These are phyloP conservation scores for Neurospora sp. DNA, from an alignment of 495 filamentous ascomycete genomes.

Conservation along the genomic window DNA sequence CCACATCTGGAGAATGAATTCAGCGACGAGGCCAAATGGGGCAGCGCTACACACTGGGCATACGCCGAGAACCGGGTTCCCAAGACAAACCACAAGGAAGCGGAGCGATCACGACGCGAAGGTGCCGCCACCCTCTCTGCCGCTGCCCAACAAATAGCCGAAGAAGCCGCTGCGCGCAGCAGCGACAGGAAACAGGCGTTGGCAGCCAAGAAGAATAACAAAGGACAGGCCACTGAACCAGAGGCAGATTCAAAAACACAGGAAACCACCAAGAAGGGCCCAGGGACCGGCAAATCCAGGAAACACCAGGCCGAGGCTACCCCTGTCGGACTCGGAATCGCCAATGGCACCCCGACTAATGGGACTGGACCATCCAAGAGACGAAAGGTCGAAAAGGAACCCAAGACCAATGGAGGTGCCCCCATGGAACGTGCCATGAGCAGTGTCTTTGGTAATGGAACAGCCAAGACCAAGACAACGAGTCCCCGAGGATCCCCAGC, in stretches of 20 bases:
- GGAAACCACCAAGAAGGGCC: conserved; percentile 48
- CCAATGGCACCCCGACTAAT: conserved; percentile 29
- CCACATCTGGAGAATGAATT: conserved; percentile 78
- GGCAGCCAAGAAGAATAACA: conserved; percentile 57
- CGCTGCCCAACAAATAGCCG: conserved; percentile 61
- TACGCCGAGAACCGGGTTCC: conserved; percentile 77
- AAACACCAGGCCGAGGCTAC: conserved; percentile 46
- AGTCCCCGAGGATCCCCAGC: conserved; percentile 54
- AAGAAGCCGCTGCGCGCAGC: conserved; percentile 68
- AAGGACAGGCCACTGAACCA: conserved; percentile 36
- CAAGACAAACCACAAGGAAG: conserved; percentile 43
- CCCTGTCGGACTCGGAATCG: conserved; percentile 46
- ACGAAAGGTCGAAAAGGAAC: conserved; percentile 64
- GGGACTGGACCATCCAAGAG: conserved; percentile 54
- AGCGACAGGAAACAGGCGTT: conserved; percentile 73
- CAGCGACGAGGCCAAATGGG: conserved; percentile 86
- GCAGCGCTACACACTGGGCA: conserved; percentile 89
- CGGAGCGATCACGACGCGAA: conserved; percentile 67
- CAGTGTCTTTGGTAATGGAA: conserved; percentile 40
- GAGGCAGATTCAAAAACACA: conserved; percentile 44
- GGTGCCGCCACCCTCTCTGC: conserved; percentile 59
- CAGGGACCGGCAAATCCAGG: conserved; percentile 47
- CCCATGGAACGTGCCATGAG: conserved; percentile 66
- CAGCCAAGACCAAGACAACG: conserved; percentile 40
- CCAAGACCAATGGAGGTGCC: conserved; percentile 38